Base-by-base conservation (phyloP, 202 grass and related monocot genomes). In the Zizania palustris region DNA sequence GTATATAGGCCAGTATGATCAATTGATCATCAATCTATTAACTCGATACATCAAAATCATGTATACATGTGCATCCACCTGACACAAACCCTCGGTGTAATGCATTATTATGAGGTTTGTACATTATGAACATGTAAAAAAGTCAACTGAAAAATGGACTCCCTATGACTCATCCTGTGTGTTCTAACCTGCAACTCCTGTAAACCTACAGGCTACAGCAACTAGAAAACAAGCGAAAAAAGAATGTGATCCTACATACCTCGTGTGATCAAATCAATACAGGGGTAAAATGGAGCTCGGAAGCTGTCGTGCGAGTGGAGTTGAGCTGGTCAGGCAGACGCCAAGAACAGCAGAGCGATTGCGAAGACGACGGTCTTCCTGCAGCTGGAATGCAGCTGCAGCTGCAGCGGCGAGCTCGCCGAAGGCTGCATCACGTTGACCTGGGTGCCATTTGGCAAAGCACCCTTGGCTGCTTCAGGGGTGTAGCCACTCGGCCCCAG, bases 381-480 rank as follows among this genome's bases (percentile, higher is more conserved):
- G 28, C 28, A 28, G 28, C 41, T 38, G 48, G 78, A 48, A 55
- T 63, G 85, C 44, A 60, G 43, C 77, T 63, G 85, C 44, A 60
- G 43, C 77, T 33, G 81, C 66, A 60, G 13, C 11, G 81, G 83
- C 61, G 45, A 43, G 46, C 73, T 79, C 8, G 78, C 42, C 2
- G 85, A 62, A 39, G 90, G 69, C 9, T 71, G 49, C 53, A 65
- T 19, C 13, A 45, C 42, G n/a, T 71, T 82, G 37, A 85, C 72
- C 61, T 92, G 80, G 63, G 79, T 70, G 20, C 59, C 44, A 28
- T 85, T 85, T 0, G 45, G 68, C 16, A 65, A 57, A 41, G 69
- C 36, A 15, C 60, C 66, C 40, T 74, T 92, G 14, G 84, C 56
- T 3, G 80, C 66, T 79, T 93, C 57, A n/a, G 89, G 87, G 57